Base-by-base conservation (phyloP, 2,329 filamentous ascomycete species). In the Juglanconis oblonga region DNA sequence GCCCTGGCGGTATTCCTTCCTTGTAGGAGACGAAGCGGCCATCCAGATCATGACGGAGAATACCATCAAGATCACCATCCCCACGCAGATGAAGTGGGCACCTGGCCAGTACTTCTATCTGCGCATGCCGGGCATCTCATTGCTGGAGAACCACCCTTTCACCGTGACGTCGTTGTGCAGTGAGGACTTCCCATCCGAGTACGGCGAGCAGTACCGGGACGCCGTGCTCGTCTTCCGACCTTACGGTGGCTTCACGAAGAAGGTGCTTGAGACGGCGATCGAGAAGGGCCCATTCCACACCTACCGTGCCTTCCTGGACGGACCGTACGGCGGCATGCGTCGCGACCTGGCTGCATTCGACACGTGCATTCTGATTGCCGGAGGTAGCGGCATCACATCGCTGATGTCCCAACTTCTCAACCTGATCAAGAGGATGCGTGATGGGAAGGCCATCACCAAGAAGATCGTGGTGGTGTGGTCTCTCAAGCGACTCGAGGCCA, bases 51-150 rank as follows among this genome's bases (percentile, higher is more conserved):
- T 98, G 79, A 88, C 92, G 3, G 92, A 97, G 68, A 94, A 96
- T 69, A 91, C 92, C n/a, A 88, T 98, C 76, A 97, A 97, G 73
- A 85, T 98, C 66, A 97, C 94, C 0, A 90, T 98, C 54, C 92
- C 94, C 1, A 97, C 94, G 0, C 91, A 94, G 73, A 90, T 96
- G 83, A 88, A 86, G 64, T 98, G 94, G 94, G 88, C 87, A 70
- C 92, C 94, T 0, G 95, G 94, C 5, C 95, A 98, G 73, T 97
- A 96, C 67, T 90, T 97, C 17, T 98, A 97, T 71, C 81, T 98
- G 24, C 87, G 94, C 55, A 96, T 98, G 88, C 94, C 94, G 0
- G 91, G 91, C 1, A 92, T 98, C 66, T 93, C 92, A 0, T 73
- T 96, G 2, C 87, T 97, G 61, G 91, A 97, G 66, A 97, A 96